These are phyloP conservation scores for Pochonia chlamydosporia DNA, from an alignment of 2,329 filamentous ascomycete species.

Conservation along the genomic window DNA sequence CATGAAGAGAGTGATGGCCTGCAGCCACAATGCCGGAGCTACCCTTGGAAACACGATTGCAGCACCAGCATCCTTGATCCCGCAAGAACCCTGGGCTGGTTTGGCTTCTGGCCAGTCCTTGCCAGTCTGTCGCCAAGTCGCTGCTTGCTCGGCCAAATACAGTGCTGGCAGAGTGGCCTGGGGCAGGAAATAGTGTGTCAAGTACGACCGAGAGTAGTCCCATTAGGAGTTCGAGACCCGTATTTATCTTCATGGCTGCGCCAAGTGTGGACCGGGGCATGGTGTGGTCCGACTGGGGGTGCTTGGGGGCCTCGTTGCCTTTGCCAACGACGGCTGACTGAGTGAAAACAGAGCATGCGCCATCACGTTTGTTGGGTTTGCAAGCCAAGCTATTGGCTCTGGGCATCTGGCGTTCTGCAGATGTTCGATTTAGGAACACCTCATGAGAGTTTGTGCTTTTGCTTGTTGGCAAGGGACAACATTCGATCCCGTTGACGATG, in stretches of 20 bases:
- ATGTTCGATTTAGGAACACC: too few relatives aligned
- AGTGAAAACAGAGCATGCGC: too few relatives aligned
- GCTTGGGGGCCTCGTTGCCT: too few relatives aligned
- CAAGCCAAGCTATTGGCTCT: too few relatives aligned
- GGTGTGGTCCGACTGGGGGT: not conserved
- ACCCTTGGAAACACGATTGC: not conserved
- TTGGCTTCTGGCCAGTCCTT: not conserved
- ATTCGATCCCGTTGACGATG: not conserved
- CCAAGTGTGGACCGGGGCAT: not conserved
- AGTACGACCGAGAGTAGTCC: constrained; percentile 29
- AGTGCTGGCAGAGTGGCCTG: constrained; percentile 4
- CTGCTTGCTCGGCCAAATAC: constrained; percentile 16
- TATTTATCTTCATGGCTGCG: not conserved
- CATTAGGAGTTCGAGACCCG: constrained; percentile 17
- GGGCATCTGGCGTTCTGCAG: too few relatives aligned
- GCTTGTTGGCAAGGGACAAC: too few relatives aligned
- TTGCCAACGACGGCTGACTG: too few relatives aligned
- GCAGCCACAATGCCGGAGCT: constrained; percentile 6
- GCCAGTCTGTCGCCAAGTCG: constrained; percentile 8
- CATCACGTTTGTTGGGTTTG: too few relatives aligned
- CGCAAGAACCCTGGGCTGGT: too few relatives aligned
- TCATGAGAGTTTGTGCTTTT: too few relatives aligned
- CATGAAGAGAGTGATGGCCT: not conserved
- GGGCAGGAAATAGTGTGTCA: constrained; percentile 19
- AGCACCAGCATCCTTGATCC: too few relatives aligned